Base-by-base conservation (phyloP, 2,329 filamentous ascomycete species). In the Alternaria ventricosa region DNA sequence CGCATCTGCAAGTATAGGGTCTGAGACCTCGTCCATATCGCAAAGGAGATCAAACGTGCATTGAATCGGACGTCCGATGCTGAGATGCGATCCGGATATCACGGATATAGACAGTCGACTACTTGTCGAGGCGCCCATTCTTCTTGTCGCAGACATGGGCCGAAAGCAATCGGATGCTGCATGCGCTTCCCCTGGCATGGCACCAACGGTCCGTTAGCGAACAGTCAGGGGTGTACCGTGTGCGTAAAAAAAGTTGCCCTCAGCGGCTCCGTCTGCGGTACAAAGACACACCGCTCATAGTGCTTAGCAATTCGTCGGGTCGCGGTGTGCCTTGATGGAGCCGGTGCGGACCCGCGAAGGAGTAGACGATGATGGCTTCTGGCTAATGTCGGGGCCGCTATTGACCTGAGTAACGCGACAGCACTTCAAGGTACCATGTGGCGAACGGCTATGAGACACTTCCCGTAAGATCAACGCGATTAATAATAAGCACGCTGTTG, bases 401-500 rank as follows among this genome's bases (percentile, higher is more conserved):
- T 51, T 53, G 57, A 54, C 27, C 20, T 41, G 44, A 43, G 56
- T 28, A 41, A 46, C 25, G 44, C 45, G 20, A 47, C n/a, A 36
- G 20, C 45, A 33, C 47, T 58, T 18, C 55, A 46, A 44, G 60
- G 55, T 53, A 47, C n/a, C 15, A 22, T 44, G 60, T 62, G 60
- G 60, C 55, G 30, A 55, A 22, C n/a, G 15, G 61, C 41, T 25
- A 50, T 60, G 61, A 63, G 57, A 63, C 61, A 23, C 20, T 11
- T 41, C 13, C 45, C 51, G 61, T 63, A 56, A 62, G 59, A 58
- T 54, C 61, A 65, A 66, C 53, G 64, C 64, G 51, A 69, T 73
- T 70, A 60, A 60, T 61, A 68, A 66, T 66, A 61, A 54, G 22
- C 45, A 63, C n/a, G 22, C 65, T 54, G 67, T 64, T 57, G 43